Percentiles rank a stretch among this genome's conserved stretches.
Evolutionary conservation across 208 protist species (phyloP).

Genomic region (Trichomonas tenax): DNA sequence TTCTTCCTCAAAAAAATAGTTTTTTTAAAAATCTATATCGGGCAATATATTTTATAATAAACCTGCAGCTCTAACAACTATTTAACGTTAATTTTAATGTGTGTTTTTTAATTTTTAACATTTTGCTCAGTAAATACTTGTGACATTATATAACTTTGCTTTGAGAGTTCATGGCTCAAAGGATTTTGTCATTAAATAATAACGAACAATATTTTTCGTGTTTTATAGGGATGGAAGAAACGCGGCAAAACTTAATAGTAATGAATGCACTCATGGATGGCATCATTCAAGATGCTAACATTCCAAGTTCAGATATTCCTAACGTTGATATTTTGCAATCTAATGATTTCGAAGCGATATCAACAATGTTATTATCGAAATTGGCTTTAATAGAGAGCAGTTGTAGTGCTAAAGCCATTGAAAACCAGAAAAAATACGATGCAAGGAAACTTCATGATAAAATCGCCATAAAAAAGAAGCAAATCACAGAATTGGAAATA

Average conservation of each 20-base stretch:
- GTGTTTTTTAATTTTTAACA: no score
- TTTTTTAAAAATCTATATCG: no score
- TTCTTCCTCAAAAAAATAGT: no score
- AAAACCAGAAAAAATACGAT: background rate
- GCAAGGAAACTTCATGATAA: background rate
- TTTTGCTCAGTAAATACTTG: no score
- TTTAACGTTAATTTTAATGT: no score
- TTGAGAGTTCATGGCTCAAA: no score
- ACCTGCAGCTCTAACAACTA: no score
- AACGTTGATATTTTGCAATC: background rate
- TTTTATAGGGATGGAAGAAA: no score
- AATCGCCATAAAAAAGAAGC: background rate
- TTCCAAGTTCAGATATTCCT: background rate
- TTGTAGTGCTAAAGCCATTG: background rate
- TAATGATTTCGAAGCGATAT: background rate
- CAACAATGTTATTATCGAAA: background rate
- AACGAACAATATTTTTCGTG: no score
- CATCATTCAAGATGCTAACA: background rate
- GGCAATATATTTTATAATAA: no score
- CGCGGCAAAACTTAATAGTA: background rate
- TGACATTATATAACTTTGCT: no score
- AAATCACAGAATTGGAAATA: background rate
- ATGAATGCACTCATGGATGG: background rate
- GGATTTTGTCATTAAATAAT: no score
- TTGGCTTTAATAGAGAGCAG: background rate